Conservation (phyloP, 176 grass and related monocot species). For the Tillandsia fasciculata region DNA sequence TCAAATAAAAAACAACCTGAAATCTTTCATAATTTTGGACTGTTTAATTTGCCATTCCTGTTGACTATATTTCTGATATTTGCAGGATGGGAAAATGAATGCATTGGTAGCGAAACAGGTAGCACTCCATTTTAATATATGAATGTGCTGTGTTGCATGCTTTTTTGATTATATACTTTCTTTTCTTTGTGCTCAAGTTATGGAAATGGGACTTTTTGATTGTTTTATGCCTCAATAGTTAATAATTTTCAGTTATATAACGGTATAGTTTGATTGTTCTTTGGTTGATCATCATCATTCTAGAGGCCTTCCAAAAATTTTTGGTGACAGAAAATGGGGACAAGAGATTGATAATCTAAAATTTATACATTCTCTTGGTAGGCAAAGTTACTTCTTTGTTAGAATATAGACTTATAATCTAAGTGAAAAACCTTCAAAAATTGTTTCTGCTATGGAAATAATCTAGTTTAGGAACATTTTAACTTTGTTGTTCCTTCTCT, state of each 20-base stretch:
- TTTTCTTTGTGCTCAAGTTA: background rate
- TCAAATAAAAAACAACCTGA: background rate
- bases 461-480: background rate
- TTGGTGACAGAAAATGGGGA: background rate
- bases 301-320: background rate
- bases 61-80: constrained; percentile 1
- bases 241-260: background rate
- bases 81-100: constrained; percentile 82
- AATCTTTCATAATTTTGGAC: background rate
- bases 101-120: constrained; percentile 91
- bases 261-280: background rate
- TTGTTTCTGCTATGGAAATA: background rate
- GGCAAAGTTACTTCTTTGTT: background rate
- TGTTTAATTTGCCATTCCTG: background rate
- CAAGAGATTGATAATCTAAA: background rate
- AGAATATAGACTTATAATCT: background rate
- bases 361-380: background rate
- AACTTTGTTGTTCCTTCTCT: background rate
- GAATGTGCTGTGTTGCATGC: background rate
- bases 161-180: background rate
- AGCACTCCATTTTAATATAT: background rate
- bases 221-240: background rate
- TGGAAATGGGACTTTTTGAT: background rate
- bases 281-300: background rate
- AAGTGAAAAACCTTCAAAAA: background rate